phyloP scores from a whole-genome alignment of 305 asterid genomes.

The Ajuga reptans region DNA sequence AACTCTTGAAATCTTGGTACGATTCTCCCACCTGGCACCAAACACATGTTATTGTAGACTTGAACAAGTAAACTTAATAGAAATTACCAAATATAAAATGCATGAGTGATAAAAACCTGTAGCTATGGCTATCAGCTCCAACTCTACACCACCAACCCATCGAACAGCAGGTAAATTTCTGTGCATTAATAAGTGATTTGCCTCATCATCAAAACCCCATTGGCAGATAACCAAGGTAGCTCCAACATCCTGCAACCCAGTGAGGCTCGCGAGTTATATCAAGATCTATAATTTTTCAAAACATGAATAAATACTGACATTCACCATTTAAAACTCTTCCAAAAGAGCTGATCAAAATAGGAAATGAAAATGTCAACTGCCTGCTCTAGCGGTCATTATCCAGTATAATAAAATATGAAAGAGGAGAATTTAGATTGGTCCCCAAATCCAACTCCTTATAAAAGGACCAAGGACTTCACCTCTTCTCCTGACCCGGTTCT shows the following conservation, averaged over 20 bases:
- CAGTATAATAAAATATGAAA: no score
- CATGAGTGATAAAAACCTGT: conserved; percentile 47
- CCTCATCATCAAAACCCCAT: conserved; percentile 99
- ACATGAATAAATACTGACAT: neutral
- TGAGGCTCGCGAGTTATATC: conserved; percentile 5
- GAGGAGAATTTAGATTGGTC: no score
- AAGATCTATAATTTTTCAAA: neutral
- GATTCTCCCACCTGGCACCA: conserved; percentile 76
- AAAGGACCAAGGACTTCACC: no score
- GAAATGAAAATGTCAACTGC: no score
- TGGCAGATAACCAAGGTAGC: conserved; percentile 92
- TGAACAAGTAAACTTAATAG: no score
- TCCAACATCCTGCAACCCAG: conserved; percentile 70
- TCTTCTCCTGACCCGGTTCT: no score
- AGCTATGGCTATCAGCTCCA: conserved; percentile 92
- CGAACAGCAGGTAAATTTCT: conserved; percentile 88
- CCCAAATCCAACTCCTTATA: no score
- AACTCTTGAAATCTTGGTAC: conserved; percentile 96
- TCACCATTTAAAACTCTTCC: no score
- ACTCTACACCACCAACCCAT: conserved; percentile 97
- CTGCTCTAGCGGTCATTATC: no score
- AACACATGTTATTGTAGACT: neutral
- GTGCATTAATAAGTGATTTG: conserved; percentile 84
- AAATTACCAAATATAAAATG: no score
- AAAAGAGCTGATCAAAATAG: no score